Conservation (phyloP, 2,329 filamentous ascomycete species). For the Conoideocrella luteorostrata region DNA sequence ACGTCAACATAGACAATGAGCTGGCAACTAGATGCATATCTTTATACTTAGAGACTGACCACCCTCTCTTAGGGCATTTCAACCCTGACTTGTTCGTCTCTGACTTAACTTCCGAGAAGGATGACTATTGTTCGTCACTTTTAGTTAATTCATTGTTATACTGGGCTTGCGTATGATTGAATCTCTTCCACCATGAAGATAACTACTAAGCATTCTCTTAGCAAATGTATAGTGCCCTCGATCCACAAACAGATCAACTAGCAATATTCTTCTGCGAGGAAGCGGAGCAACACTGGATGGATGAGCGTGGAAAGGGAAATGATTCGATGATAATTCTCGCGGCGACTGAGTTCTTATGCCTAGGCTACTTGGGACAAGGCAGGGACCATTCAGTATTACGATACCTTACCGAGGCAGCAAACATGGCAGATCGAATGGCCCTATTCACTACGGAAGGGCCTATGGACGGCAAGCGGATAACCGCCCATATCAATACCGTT, state of each 20-base stretch:
- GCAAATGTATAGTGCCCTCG: constrained; percentile 29
- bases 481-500: constrained; percentile 9
- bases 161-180: constrained; percentile 28
- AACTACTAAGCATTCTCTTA: constrained; percentile 9
- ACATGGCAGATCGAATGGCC: constrained; percentile 20
- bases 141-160: constrained; percentile 29
- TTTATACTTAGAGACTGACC: constrained; percentile 29
- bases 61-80: constrained; percentile 31
- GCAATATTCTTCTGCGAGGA: constrained; percentile 17
- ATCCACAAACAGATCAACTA: constrained; percentile 16
- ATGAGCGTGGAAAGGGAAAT: constrained; percentile 12
- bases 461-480: not conserved
- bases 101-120: constrained; percentile 20
- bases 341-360: constrained; percentile 22
- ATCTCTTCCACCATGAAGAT: no score
- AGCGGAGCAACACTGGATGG: constrained; percentile 20
- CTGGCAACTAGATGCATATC: constrained; percentile 26
- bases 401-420: constrained; percentile 18
- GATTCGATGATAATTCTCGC: constrained; percentile 22
- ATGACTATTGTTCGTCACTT: constrained; percentile 25
- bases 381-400: constrained; percentile 21
- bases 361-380: constrained; percentile 24
- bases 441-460: constrained; percentile 15
- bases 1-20: constrained; percentile 20
- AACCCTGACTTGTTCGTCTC: constrained; percentile 26